Evolutionary conservation across 2,329 filamentous ascomycete species (phyloP).

Genomic region (Fusarium sp.): DNA sequence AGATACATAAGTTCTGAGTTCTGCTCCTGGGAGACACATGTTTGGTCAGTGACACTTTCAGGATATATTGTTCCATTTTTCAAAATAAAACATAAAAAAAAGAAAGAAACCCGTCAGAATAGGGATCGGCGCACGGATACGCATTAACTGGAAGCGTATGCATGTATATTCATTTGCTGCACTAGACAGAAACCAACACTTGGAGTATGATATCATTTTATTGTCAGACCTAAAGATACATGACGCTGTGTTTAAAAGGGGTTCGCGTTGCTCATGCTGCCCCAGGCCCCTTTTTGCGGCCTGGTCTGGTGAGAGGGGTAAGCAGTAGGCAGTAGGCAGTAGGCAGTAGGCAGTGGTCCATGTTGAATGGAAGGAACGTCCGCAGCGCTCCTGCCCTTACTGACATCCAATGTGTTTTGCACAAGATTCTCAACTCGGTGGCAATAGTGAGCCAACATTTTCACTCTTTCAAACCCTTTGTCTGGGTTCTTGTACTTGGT

Average conservation of each 20-base stretch:
- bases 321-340: background rate
- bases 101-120: constrained; percentile 22
- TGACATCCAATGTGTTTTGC: background rate
- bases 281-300: background rate
- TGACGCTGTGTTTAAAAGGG: background rate
- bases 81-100: constrained; percentile 10
- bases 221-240: background rate
- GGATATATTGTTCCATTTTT: constrained; percentile 3
- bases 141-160: constrained; percentile 32
- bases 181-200: constrained; percentile 32
- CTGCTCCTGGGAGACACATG: background rate
- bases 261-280: background rate
- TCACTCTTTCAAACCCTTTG: background rate
- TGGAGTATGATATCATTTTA: background rate
- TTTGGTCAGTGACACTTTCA: constrained; percentile 3
- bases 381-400: constrained; percentile 8
- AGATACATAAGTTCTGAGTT: background rate
- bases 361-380: constrained; percentile 10
- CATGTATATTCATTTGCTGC: constrained; percentile 18
- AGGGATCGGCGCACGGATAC: constrained; percentile 32
- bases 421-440: constrained; percentile 7
- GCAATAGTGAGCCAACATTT: background rate
- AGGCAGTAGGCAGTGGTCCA: background rate
- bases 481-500: background rate
- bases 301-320: background rate